A percentile compares a stretch with the other conserved stretches of the same genome.
These are phyloP conservation scores for Colletotrichum abscissum DNA, from an alignment of 2,329 filamentous ascomycete genomes.

Conservation along the genomic window DNA sequence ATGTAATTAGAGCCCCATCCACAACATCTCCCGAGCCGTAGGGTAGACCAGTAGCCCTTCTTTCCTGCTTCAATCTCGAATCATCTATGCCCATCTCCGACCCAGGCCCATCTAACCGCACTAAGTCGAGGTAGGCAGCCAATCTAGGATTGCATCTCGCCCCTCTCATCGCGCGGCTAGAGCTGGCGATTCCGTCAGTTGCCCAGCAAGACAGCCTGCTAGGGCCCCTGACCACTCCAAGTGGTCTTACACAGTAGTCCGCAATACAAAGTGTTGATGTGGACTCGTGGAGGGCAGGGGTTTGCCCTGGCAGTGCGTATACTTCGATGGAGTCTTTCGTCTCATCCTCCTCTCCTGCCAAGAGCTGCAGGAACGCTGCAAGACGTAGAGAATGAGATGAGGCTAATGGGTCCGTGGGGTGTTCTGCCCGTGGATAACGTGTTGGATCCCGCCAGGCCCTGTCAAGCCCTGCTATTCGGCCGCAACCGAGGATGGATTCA, in stretches of 20 bases:
- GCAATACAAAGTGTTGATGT: background rate
- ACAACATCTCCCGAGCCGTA: background rate
- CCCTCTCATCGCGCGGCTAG: constrained; percentile 29
- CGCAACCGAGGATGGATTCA: constrained; percentile 29
- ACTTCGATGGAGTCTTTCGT: constrained; percentile 25
- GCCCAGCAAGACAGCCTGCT: background rate
- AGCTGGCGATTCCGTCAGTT: constrained; percentile 33
- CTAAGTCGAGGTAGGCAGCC: constrained; percentile 12
- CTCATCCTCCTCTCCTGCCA: constrained; percentile 31
- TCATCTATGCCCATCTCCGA: constrained; percentile 32
- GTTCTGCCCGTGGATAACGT: background rate
- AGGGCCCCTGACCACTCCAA: background rate
- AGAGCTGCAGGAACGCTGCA: constrained; percentile 28
- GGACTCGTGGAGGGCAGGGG: constrained; percentile 14
- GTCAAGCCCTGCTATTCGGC: constrained; percentile 23
- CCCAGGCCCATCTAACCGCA: constrained; percentile 23
- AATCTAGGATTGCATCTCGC: constrained; percentile 22
- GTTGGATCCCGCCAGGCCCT: background rate
- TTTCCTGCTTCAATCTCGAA: constrained; percentile 13
- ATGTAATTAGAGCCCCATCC: background rate
- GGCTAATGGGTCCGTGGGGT: constrained; percentile 17
- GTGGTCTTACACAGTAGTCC: background rate
- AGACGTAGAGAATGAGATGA: constrained; percentile 15
- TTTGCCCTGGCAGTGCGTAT: background rate
- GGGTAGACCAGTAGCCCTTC: background rate